These are phyloP conservation scores for Rhizopogon rudus DNA, from an alignment of 768 basidiomycete genomes.

Conservation along the genomic window DNA sequence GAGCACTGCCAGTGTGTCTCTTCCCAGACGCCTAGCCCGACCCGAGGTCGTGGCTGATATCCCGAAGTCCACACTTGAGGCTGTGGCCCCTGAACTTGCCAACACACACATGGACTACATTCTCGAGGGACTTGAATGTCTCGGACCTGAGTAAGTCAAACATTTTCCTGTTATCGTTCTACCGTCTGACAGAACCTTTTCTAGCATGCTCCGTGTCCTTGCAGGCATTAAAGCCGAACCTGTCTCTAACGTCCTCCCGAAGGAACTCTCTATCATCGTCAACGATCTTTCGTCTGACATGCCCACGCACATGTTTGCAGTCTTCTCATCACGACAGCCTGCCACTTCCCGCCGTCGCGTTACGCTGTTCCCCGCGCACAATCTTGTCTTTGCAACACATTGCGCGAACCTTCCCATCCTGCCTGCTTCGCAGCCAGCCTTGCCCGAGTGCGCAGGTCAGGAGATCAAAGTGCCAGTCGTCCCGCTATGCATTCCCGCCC, in stretches of 20 bases:
- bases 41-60: slow-evolving; percentile 11
- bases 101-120: slow-evolving; percentile 19
- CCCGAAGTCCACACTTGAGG: slow-evolving; percentile 8
- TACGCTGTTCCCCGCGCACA: slow-evolving; percentile 32
- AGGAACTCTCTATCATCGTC: slow-evolving; percentile 18
- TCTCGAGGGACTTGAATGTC: slow-evolving; percentile 20
- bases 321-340: slow-evolving; percentile 21
- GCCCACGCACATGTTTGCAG: slow-evolving; percentile 28
- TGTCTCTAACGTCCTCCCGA: slow-evolving; percentile 19
- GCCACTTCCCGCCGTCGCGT: slow-evolving; percentile 23
- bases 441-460: slow-evolving; percentile 12
- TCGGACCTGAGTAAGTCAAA: slow-evolving; percentile 23
- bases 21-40: slow-evolving; percentile 22
- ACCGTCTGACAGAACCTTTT: slow-evolving; percentile 8
- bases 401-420: slow-evolving; percentile 26
- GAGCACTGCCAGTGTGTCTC: slow-evolving; percentile 4
- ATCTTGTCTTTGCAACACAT: slow-evolving; percentile 27
- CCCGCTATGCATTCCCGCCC: slow-evolving; percentile 65
- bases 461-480: slow-evolving; percentile 51
- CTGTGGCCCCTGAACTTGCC: slow-evolving; percentile 23
- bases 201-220: slow-evolving; percentile 27
- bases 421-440: slow-evolving; percentile 9
- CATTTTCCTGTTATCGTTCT: not conserved
- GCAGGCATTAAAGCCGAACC: slow-evolving; percentile 21
- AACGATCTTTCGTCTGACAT: slow-evolving; percentile 27